Evolutionary conservation across 768 basidiomycete species (phyloP).

Genomic region (Termitomyces bulborhizus): DNA sequence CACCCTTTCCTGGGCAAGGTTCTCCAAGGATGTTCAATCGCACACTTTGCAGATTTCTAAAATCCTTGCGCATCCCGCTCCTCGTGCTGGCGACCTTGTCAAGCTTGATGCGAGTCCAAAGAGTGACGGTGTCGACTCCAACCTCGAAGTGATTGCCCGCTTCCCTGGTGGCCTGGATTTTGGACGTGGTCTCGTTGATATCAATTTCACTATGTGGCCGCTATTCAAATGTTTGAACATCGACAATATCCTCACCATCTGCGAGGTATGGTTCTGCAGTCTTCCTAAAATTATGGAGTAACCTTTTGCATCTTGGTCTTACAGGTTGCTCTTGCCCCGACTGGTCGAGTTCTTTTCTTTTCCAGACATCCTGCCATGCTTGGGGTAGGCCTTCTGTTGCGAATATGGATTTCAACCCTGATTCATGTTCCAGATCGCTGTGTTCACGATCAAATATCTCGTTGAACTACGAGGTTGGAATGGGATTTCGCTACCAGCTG

Average conservation of each 20-base stretch:
- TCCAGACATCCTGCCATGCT: slow-evolving; percentile 90
- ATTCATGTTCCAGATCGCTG: slow-evolving; percentile 54
- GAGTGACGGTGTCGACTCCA: slow-evolving; percentile 42
- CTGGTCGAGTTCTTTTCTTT: slow-evolving; percentile 82
- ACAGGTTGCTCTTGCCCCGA: slow-evolving; percentile 81
- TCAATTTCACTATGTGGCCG: slow-evolving; percentile 97
- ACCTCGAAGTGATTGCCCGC: slow-evolving; percentile 79
- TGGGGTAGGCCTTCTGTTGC: slow-evolving; percentile 38
- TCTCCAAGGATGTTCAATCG: slow-evolving; percentile 89
- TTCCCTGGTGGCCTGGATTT: slow-evolving; percentile 95
- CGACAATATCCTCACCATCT: slow-evolving; percentile 89
- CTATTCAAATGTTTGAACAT: slow-evolving; percentile 89
- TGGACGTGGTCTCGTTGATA: slow-evolving; percentile 84
- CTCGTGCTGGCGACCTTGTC: slow-evolving; percentile 81
- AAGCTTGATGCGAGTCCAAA: slow-evolving; percentile 78
- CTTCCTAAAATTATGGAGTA: slow-evolving; percentile 29
- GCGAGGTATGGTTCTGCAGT: slow-evolving; percentile 52
- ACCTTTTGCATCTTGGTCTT: slow-evolving; percentile 44
- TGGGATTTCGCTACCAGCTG: slow-evolving; percentile 76
- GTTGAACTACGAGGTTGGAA: slow-evolving; percentile 93
- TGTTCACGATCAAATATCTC: slow-evolving; percentile 86
- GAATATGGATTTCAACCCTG: neutral
- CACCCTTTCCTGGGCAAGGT: slow-evolving; percentile 92
- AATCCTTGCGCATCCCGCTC: slow-evolving; percentile 82
- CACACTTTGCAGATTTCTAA: slow-evolving; percentile 89